These are phyloP conservation scores for Talaromyces proteolyticus DNA, from an alignment of 495 filamentous ascomycete genomes.

Conservation along the genomic window DNA sequence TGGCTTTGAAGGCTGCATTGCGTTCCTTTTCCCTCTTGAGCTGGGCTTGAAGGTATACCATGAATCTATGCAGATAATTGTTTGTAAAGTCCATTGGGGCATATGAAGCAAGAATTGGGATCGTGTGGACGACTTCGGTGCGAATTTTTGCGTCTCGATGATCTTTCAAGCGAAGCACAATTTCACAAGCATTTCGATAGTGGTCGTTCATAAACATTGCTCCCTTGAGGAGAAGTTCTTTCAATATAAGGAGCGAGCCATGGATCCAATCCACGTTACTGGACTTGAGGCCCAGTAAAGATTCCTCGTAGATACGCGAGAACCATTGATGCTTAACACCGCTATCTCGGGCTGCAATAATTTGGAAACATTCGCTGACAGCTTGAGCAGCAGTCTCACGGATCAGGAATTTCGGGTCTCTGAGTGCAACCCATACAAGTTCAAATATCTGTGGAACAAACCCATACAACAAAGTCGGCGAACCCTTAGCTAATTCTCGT, in stretches of 20 bases:
- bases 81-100: conserved; percentile 78
- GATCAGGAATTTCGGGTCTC: conserved; percentile 84
- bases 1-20: conserved; percentile 87
- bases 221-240: conserved; percentile 84
- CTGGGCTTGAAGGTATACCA: conserved; percentile 90
- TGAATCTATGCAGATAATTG: conserved; percentile 86
- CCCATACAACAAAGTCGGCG: conserved; percentile 86
- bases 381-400: conserved; percentile 87
- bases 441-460: conserved; percentile 89
- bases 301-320: conserved; percentile 78
- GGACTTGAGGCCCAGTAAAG: conserved; percentile 67
- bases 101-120: conserved; percentile 90
- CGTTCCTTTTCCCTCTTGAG: conserved; percentile 94
- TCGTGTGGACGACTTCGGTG: conserved; percentile 78
- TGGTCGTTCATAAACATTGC: conserved; percentile 98
- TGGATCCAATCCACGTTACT: conserved; percentile 81
- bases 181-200: conserved; percentile 84
- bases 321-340: conserved; percentile 81
- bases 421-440: conserved; percentile 88
- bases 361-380: conserved; percentile 86
- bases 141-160: conserved; percentile 83
- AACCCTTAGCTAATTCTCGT: conserved; percentile 81
- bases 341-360: conserved; percentile 85
- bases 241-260: conserved; percentile 83
- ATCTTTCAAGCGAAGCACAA: conserved; percentile 83